Evolutionary conservation across 495 filamentous ascomycete species (phyloP).

Genomic region (Saxispiralis lemnorum): DNA sequence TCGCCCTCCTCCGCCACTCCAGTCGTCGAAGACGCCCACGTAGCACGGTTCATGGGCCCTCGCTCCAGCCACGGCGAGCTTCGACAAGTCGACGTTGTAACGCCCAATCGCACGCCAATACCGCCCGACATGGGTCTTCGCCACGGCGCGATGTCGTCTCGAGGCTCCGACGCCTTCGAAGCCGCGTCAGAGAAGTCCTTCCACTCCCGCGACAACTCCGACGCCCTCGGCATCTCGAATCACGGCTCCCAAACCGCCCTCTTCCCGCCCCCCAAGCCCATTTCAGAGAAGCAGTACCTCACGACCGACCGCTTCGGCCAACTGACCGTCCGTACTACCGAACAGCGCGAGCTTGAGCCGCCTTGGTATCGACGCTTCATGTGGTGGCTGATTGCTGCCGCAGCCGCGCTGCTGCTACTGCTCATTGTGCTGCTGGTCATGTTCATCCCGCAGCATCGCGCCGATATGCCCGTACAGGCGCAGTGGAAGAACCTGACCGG

Average conservation of each 20-base stretch:
- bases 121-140: neutral
- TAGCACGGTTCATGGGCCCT: slow-evolving; percentile 8
- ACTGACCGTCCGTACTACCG: neutral
- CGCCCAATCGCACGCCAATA: neutral
- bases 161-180: neutral
- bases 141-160: slow-evolving; percentile 3
- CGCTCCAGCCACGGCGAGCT: slow-evolving; percentile 1
- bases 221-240: slow-evolving; percentile 2
- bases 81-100: slow-evolving; percentile 4
- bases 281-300: neutral
- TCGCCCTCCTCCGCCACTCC: slow-evolving; percentile 5
- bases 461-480: slow-evolving; percentile 17
- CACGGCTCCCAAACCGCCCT: slow-evolving; percentile 5
- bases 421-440: slow-evolving; percentile 9
- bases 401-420: neutral
- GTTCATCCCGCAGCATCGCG: slow-evolving; percentile 2
- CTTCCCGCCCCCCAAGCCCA: slow-evolving; percentile 1
- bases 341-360: neutral
- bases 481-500: slow-evolving; percentile 70
- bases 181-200: neutral
- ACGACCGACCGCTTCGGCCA: slow-evolving; percentile 5
- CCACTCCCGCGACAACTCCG: slow-evolving; percentile 3
- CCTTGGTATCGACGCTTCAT: slow-evolving; percentile 12
- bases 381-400: neutral
- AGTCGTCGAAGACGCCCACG: slow-evolving; percentile 6